Conservation (phyloP, 305 asterid genomes). For the Fraxinus sp. region DNA sequence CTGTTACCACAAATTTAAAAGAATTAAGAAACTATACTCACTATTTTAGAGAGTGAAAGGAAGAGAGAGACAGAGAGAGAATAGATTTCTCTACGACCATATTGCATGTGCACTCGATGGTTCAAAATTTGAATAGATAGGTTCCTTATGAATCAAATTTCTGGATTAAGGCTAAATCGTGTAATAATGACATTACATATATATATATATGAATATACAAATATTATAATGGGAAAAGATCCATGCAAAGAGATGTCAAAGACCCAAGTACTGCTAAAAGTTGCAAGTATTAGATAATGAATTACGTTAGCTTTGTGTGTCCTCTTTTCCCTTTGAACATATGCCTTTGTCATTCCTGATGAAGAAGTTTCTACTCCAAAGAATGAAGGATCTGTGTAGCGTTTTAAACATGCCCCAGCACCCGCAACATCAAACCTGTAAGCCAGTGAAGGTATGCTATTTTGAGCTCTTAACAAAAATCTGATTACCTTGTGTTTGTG, state of each 20-base stretch:
- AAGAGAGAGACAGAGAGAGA: too few species aligned
- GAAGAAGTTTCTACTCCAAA: conserved; percentile 52
- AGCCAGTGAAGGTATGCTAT: not conserved
- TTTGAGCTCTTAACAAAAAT: not conserved
- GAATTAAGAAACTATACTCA: not conserved
- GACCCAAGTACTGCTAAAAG: conserved; percentile 12
- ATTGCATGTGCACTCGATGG: not conserved
- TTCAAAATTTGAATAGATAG: not conserved
- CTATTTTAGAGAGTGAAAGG: not conserved
- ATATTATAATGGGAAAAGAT: not conserved
- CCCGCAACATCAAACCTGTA: conserved; percentile 87
- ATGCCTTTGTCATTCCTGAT: conserved; percentile 38
- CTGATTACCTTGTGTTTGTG: not conserved
- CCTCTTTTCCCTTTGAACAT: conserved; percentile 64
- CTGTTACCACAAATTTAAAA: conserved; percentile 2
- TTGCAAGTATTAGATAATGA: conserved; percentile 14
- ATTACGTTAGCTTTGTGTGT: conserved; percentile 68
- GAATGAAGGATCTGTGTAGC: conserved; percentile 83
- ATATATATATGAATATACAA: not conserved
- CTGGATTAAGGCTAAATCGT: not conserved
- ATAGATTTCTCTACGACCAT: not conserved
- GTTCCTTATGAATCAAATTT: not conserved
- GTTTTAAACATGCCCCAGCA: conserved; percentile 87
- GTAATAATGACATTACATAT: not conserved
- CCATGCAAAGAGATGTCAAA: not conserved